Evolutionary conservation across 768 basidiomycete species (phyloP).

Genomic region (Lactarius pseudohatsudake): DNA sequence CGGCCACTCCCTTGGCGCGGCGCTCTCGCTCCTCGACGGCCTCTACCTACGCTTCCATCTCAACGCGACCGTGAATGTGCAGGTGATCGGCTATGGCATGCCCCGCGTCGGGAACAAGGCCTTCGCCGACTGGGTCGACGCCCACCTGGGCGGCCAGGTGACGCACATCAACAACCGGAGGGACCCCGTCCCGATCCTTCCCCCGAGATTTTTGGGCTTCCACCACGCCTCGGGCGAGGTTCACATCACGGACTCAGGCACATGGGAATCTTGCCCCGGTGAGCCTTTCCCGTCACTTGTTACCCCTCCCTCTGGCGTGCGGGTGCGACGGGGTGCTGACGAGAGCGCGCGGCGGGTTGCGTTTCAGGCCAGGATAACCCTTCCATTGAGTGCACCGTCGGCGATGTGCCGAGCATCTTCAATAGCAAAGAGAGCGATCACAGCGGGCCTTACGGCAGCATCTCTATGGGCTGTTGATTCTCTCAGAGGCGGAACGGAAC

Average conservation of each 20-base stretch:
- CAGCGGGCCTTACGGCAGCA: conserved; percentile 24
- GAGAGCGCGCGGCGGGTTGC: neutral
- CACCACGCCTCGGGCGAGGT: conserved; percentile 44
- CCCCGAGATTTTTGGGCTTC: conserved; percentile 43
- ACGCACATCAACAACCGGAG: conserved; percentile 56
- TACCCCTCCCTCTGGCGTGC: neutral
- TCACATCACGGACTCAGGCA: conserved; percentile 43
- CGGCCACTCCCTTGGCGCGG: conserved; percentile 17
- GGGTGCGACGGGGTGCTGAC: neutral
- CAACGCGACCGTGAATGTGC: neutral
- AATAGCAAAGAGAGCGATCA: conserved; percentile 34
- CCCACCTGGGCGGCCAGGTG: conserved; percentile 51
- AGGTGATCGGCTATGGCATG: neutral
- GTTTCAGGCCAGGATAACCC: conserved; percentile 58
- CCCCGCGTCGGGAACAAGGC: conserved; percentile 10
- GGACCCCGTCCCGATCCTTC: conserved; percentile 42
- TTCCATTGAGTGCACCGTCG: conserved; percentile 50
- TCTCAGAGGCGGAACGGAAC: neutral
- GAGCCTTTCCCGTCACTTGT: neutral
- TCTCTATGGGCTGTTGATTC: conserved; percentile 27
- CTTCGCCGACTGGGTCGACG: neutral
- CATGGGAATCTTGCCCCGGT: conserved; percentile 42
- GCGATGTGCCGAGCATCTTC: conserved; percentile 53
- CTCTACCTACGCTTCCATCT: neutral
- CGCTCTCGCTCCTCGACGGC: conserved; percentile 7